A percentile compares a stretch with the other conserved stretches of the same genome.
Conservation (phyloP, 2,329 filamentous ascomycete species). For the Trichophyton benhamiae region DNA sequence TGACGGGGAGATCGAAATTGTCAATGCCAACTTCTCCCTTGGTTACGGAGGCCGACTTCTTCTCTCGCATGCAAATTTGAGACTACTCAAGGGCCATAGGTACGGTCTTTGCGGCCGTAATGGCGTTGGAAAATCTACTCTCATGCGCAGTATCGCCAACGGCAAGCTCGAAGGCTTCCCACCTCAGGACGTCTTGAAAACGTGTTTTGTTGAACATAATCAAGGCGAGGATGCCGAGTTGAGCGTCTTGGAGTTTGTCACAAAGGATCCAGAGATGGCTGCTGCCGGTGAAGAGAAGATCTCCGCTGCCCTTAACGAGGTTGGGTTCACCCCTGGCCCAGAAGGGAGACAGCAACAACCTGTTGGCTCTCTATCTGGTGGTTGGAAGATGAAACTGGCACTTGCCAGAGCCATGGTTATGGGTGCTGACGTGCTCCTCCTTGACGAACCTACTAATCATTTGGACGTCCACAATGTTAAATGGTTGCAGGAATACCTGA, state of each 20-base stretch:
- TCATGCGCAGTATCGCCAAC: slow-evolving; percentile 91
- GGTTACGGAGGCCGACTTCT: slow-evolving; percentile 97
- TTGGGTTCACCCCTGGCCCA: slow-evolving; percentile 84
- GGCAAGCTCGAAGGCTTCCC: slow-evolving; percentile 97
- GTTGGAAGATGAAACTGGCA: slow-evolving; percentile 99
- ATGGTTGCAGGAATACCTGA: slow-evolving; percentile 91
- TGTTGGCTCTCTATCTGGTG: slow-evolving; percentile 89
- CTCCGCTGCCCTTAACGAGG: slow-evolving; percentile 69
- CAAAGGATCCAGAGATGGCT: slow-evolving; percentile 76
- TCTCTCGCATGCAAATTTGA: slow-evolving; percentile 87
- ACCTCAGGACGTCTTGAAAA: slow-evolving; percentile 77
- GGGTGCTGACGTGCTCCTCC: slow-evolving; percentile 85
- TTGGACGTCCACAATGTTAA: slow-evolving; percentile 91
- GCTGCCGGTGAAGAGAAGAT: slow-evolving; percentile 71
- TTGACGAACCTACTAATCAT: slow-evolving; percentile 99
- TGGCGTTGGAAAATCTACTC: slow-evolving; percentile 94
- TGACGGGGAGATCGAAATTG: slow-evolving; percentile 86
- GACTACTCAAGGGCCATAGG: slow-evolving; percentile 87
- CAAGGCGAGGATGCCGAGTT: slow-evolving; percentile 96
- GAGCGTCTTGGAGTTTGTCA: slow-evolving; percentile 84
- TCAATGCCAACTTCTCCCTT: slow-evolving; percentile 94
- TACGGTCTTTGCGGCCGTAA: slow-evolving; percentile 96
- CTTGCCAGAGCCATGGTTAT: slow-evolving; percentile 92
- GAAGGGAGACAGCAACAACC: slow-evolving; percentile 79
- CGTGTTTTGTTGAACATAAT: slow-evolving; percentile 98